Conservation (phyloP, 2,329 filamentous ascomycete species). For the Venturia aucupariae region DNA sequence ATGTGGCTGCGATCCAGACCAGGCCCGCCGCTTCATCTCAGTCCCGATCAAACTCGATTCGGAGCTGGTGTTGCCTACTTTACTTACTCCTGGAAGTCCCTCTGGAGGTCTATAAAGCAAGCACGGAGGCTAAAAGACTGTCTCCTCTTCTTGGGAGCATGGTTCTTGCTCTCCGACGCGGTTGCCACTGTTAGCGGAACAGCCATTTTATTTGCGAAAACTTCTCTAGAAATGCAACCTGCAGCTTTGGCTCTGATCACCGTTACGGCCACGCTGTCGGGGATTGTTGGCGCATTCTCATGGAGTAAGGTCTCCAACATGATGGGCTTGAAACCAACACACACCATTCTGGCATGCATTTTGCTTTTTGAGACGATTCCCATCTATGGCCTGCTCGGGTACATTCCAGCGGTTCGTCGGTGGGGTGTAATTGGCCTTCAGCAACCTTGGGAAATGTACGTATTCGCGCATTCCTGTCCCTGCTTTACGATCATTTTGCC, state of each 20-base stretch:
- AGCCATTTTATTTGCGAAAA: slow-evolving; percentile 92
- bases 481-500: background rate
- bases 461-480: background rate
- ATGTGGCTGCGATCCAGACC: slow-evolving; percentile 82
- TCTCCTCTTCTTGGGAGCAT: slow-evolving; percentile 70
- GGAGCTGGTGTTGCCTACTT: slow-evolving; percentile 57
- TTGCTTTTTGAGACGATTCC: slow-evolving; percentile 86
- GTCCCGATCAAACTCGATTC: background rate
- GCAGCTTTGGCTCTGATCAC: slow-evolving; percentile 87
- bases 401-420: slow-evolving; percentile 66
- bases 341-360: slow-evolving; percentile 90
- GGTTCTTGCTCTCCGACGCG: slow-evolving; percentile 91
- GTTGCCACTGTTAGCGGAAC: slow-evolving; percentile 93
- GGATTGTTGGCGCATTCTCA: slow-evolving; percentile 78
- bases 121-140: slow-evolving; percentile 66
- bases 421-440: slow-evolving; percentile 79
- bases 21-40: slow-evolving; percentile 56
- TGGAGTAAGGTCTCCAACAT: slow-evolving; percentile 72
- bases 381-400: slow-evolving; percentile 80
- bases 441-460: slow-evolving; percentile 87
- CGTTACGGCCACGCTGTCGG: slow-evolving; percentile 76
- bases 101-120: slow-evolving; percentile 69
- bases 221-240: slow-evolving; percentile 78
- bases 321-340: slow-evolving; percentile 63
- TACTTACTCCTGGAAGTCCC: slow-evolving; percentile 72